These are phyloP conservation scores for Cadophora malorum DNA, from an alignment of 2,329 filamentous ascomycete genomes.

Conservation along the genomic window DNA sequence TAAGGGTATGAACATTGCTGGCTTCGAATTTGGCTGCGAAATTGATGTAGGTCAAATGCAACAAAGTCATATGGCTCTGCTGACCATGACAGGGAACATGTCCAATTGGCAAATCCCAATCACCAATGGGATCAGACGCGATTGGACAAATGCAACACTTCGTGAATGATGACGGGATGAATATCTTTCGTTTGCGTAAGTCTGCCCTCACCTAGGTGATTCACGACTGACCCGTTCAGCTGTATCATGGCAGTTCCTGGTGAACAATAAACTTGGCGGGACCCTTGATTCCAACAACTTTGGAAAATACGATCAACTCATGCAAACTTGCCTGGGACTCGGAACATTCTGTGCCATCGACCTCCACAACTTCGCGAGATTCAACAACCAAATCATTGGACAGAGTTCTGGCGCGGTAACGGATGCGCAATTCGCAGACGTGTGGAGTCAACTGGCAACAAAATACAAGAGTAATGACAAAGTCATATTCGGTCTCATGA, in stretches of 20 bases:
- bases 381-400: constrained; percentile 66
- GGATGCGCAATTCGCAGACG: constrained; percentile 60
- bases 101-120: constrained; percentile 26
- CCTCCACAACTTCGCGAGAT: constrained; percentile 64
- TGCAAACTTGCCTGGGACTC: constrained; percentile 61
- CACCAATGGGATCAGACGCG: constrained; percentile 36
- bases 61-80: neutral
- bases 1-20: constrained; percentile 51
- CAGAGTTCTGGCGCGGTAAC: constrained; percentile 63
- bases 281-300: constrained; percentile 56
- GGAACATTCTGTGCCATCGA: constrained; percentile 66
- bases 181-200: constrained; percentile 61
- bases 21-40: constrained; percentile 54
- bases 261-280: constrained; percentile 56
- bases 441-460: constrained; percentile 65
- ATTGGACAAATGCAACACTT: constrained; percentile 55
- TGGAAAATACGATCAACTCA: constrained; percentile 59
- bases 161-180: constrained; percentile 58
- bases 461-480: constrained; percentile 59
- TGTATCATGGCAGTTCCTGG: constrained; percentile 64
- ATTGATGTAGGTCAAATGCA: constrained; percentile 45
- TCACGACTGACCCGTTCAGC: constrained; percentile 46
- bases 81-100: constrained; percentile 33
- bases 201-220: constrained; percentile 71
- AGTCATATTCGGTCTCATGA: constrained; percentile 71